Conservation (phyloP, 2,329 filamentous ascomycete genomes). For the Hymenoscyphus infarciens region DNA sequence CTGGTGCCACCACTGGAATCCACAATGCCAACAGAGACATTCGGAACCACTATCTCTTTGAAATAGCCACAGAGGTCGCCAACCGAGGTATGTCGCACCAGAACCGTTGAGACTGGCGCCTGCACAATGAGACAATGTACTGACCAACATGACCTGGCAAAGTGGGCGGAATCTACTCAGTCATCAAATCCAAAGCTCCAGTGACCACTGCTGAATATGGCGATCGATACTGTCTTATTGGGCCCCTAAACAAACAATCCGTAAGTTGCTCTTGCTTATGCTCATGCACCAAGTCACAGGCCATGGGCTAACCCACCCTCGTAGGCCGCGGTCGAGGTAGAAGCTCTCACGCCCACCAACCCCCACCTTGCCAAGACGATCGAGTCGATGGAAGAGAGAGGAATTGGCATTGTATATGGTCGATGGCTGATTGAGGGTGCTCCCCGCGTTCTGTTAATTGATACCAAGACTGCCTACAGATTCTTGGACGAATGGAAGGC, state of each 20-base stretch:
- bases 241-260: slow-evolving; percentile 86
- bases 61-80: slow-evolving; percentile 94
- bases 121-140: slow-evolving; percentile 4
- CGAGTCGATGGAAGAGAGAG: slow-evolving; percentile 86
- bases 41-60: slow-evolving; percentile 93
- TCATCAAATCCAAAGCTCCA: slow-evolving; percentile 97
- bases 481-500: slow-evolving; percentile 96
- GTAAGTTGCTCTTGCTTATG: no score
- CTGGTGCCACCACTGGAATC: not conserved
- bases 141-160: slow-evolving; percentile 17
- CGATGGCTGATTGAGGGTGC: slow-evolving; percentile 97
- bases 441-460: slow-evolving; percentile 87
- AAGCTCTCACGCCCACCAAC: slow-evolving; percentile 81
- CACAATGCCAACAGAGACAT: slow-evolving; percentile 55
- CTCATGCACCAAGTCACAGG: not conserved
- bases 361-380: slow-evolving; percentile 79
- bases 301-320: slow-evolving; percentile 27
- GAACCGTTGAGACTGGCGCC: slow-evolving; percentile 5
- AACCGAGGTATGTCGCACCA: slow-evolving; percentile 69
- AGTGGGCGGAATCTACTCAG: slow-evolving; percentile 99
- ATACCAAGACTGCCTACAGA: slow-evolving; percentile 88
- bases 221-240: slow-evolving; percentile 91
- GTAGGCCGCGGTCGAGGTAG: slow-evolving; percentile 94
- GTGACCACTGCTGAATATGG: slow-evolving; percentile 99
- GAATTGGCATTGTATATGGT: slow-evolving; percentile 86